phyloP scores from a whole-genome alignment of 306 rosid species.

The Arachis stenosperma region DNA sequence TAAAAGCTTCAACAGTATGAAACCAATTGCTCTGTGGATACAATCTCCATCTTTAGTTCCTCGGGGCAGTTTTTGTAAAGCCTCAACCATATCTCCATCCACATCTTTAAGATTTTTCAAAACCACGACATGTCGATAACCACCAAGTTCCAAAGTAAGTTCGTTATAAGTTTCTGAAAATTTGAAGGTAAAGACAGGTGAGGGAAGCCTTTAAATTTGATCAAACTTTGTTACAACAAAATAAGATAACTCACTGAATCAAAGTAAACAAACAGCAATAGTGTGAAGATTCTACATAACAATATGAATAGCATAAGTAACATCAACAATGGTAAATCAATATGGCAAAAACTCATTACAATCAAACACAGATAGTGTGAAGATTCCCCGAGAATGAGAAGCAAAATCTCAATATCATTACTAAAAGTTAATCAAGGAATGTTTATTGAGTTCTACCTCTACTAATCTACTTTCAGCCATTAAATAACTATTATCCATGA shows the following conservation, averaged over 20 bases:
- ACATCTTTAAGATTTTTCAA: conserved; percentile 71
- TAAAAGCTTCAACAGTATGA: conserved; percentile 2
- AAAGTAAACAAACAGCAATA: conserved; percentile 10
- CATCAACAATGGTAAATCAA: conserved; percentile 13
- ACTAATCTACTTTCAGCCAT: not conserved
- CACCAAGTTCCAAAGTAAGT: conserved; percentile 82
- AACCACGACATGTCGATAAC: conserved; percentile 81
- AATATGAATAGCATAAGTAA: not conserved
- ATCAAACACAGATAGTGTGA: not conserved
- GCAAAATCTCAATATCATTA: not conserved
- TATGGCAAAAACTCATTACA: not conserved
- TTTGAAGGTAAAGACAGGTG: conserved; percentile 37
- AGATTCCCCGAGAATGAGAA: conserved; percentile 2
- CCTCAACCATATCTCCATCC: conserved; percentile 72
- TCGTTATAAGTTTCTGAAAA: conserved; percentile 79
- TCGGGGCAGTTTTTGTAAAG: conserved; percentile 70
- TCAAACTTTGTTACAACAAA: not conserved
- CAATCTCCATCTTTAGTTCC: conserved; percentile 84
- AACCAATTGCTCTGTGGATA: conserved; percentile 57
- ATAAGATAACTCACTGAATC: not conserved
- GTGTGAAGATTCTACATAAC: not conserved
- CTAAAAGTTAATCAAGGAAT: conserved; percentile 11
- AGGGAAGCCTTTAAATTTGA: conserved; percentile 11
- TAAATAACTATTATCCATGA: not conserved
- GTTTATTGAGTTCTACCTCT: not conserved